Percentiles rank a stretch among this genome's conserved stretches.
These are phyloP conservation scores for Raffaelea deltoideospora DNA, from an alignment of 2,329 filamentous ascomycete species.

Conservation along the genomic window DNA sequence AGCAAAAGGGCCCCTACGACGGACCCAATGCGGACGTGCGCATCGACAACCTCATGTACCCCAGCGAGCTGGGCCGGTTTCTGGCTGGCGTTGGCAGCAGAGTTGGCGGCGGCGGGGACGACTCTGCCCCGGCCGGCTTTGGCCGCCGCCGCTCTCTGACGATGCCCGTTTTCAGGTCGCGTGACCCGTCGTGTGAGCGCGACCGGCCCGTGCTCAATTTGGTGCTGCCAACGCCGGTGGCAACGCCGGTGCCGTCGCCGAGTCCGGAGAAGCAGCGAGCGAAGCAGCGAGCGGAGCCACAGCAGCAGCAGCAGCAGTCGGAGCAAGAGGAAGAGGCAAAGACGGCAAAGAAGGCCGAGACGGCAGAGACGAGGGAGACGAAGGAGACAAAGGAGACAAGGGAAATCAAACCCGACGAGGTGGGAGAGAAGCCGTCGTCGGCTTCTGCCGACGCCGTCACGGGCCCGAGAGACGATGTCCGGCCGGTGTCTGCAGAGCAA, in stretches of 20 bases:
- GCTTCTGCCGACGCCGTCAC: conserved; percentile 2
- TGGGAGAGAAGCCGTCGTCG: conserved; percentile 3
- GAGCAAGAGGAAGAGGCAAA: not conserved
- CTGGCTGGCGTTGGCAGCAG: conserved; percentile 9
- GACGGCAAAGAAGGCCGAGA: not conserved
- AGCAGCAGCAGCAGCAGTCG: conserved; percentile 2
- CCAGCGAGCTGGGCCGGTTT: conserved; percentile 29
- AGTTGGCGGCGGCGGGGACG: not conserved
- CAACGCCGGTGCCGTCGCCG: conserved; percentile 43
- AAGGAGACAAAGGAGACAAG: not conserved
- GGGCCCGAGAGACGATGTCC: conserved; percentile 23
- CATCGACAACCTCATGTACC: conserved; percentile 43
- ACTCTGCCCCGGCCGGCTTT: not conserved
- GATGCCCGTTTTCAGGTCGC: conserved; percentile 24
- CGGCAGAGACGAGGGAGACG: conserved; percentile 2
- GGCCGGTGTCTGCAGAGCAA: too few species aligned
- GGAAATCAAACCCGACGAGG: conserved; percentile 1
- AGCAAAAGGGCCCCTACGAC: conserved; percentile 38
- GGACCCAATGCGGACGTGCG: conserved; percentile 48
- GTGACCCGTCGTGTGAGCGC: conserved; percentile 38
- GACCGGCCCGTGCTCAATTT: conserved; percentile 45
- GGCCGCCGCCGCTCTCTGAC: conserved; percentile 8
- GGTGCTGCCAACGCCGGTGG: conserved; percentile 45
- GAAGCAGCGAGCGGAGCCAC: not conserved
- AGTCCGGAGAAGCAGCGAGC: conserved; percentile 24